Evolutionary conservation across 2,329 filamentous ascomycete species (phyloP).

Genomic region (Xylariales sp.): DNA sequence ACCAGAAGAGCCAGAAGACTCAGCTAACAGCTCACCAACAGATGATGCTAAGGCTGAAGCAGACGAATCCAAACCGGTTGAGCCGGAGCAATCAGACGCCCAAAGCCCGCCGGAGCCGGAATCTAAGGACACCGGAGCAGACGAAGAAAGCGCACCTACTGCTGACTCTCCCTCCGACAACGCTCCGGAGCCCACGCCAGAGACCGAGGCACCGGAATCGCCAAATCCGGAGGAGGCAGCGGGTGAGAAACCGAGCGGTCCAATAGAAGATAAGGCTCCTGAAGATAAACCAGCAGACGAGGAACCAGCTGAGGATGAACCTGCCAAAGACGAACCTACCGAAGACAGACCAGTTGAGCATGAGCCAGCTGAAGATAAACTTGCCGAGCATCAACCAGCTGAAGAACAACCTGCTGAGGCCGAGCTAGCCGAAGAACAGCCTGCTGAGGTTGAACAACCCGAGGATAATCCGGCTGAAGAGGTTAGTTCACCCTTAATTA

Average conservation of each 20-base stretch:
- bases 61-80: neutral
- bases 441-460: neutral
- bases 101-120: neutral
- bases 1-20: neutral
- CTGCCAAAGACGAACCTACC: neutral
- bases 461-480: constrained; percentile 1
- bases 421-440: neutral
- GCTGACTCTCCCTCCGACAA: too few species aligned
- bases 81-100: too few species aligned
- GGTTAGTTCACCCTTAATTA: too few species aligned
- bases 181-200: neutral
- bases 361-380: neutral
- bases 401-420: neutral
- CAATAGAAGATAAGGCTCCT: neutral
- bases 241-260: neutral
- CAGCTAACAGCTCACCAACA: too few species aligned
- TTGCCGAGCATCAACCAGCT: neutral
- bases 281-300: neutral
- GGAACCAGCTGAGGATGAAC: constrained; percentile 2
- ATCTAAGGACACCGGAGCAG: too few species aligned
- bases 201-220: neutral
- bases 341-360: neutral
- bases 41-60: neutral
- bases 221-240: neutral
- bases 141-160: too few species aligned